These are phyloP conservation scores for Linum tenue DNA, from an alignment of 345 rosid species.

Conservation along the genomic window DNA sequence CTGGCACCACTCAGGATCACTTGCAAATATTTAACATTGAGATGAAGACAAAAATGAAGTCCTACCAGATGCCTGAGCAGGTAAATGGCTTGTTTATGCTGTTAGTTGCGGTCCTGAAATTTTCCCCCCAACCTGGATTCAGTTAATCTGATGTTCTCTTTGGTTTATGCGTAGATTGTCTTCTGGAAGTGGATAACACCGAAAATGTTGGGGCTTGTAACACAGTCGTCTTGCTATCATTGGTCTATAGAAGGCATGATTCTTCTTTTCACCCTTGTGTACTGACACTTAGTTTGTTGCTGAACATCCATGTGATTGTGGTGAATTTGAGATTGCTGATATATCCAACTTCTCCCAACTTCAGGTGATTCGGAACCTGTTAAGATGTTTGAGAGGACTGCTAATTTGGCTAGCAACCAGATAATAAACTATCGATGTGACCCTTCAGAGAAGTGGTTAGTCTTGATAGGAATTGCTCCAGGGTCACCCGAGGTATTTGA, in stretches of 20 bases:
- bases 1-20: slow-evolving; percentile 95
- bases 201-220: slow-evolving; percentile 89
- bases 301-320: neutral
- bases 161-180: slow-evolving; percentile 43
- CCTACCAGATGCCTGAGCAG: slow-evolving; percentile 99
- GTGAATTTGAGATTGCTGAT: neutral
- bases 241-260: slow-evolving; percentile 92
- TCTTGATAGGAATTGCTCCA: slow-evolving; percentile 94
- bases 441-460: slow-evolving; percentile 94
- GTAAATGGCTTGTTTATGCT: slow-evolving; percentile 22
- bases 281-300: neutral
- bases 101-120: neutral
- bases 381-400: slow-evolving; percentile 94
- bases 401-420: slow-evolving; percentile 88
- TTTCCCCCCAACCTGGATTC: too few relatives aligned
- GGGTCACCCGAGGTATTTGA: slow-evolving; percentile 85
- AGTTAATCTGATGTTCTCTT: slow-evolving; percentile 6
- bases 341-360: neutral
- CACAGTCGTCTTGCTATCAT: slow-evolving; percentile 83
- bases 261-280: slow-evolving; percentile 17
- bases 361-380: slow-evolving; percentile 94
- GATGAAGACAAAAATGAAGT: slow-evolving; percentile 85
- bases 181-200: slow-evolving; percentile 99
- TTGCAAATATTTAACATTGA: slow-evolving; percentile 97
- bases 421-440: slow-evolving; percentile 93